Evolutionary conservation across 2,329 filamentous ascomycete species (phyloP), one percentile per base, ranked within the genome.

Genomic region (Lecanosticta acicola): DNA sequence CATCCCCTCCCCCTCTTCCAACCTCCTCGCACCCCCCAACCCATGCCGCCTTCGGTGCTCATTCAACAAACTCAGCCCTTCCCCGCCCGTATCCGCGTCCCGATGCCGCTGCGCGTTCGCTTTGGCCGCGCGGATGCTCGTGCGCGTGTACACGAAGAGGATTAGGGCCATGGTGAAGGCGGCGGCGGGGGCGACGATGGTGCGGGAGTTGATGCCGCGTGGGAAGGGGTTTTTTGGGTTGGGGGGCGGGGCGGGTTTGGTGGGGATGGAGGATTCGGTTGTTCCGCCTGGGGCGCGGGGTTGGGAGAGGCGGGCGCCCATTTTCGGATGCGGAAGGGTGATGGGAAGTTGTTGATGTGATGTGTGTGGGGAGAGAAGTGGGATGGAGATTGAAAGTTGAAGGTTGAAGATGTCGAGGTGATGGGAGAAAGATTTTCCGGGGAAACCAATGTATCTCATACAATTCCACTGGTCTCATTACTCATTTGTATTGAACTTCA

Each of bases 71-170:
- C 59, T 62, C 71, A 78, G 59, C 60, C 73, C 51, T 71, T 76
- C 66, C 70, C 76, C 42, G 2, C 54, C 78, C 20, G 74, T 76
- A 50, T 80, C 76, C 32, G 74, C 76, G 54, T 79, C 74, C 39
- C 80, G 69, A 43, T 79, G 76, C 50, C 71, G 68, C 54, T 79
- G 73, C 0, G 81, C 81, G 53, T 85, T 84, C 38, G 76, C 71
- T 56, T 84, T 83, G 2, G 83, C 83, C 18, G 80, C 77, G 49
- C 75, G 72, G 51, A 86, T 85, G 18, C 78, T 81, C 7, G 76
- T 82, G 41, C 82, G 69, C 20, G 80, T 72, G 65, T 86, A 86
- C 26, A 75, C 66, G 63, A 77, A 79, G 24, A 81, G 72, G 17
- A 83, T 60, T 39, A 74, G 64, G 13, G 79, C 79, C 79, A 83